Evolutionary conservation across 1,284 basidiomycete species (phyloP), one percentile per base, ranked within the genome.

Genomic region (Trichosporon coremiiforme): DNA sequence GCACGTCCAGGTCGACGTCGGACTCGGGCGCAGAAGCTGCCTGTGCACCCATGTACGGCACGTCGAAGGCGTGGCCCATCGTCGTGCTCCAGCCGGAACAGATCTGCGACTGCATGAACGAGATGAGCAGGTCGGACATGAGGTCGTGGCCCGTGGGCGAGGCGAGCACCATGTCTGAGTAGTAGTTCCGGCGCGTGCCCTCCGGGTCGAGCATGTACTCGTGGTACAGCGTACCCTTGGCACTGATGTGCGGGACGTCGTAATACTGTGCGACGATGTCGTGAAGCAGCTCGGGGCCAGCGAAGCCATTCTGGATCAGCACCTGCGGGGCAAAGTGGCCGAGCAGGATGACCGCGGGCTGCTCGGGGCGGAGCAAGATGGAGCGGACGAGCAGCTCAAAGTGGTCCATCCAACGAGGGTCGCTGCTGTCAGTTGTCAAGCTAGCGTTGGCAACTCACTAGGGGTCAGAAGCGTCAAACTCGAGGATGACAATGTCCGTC

Each of bases 311-410:
- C 45, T 87, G 85, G 65, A 87, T 85, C 75, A 94, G 90, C 1
- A 91, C 79, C 78, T 98, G 93, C 0, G 94, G 91, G 66, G 89
- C 89, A 80, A 97, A 97, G 84, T 97, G 94, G 2, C 95, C 95
- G 13, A 98, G 88, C 70, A 97, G 87, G 75, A 98, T 83, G 65
- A 98, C 89, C 35, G 95, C 95, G 8, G 95, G 95, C 74, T 91
- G 89, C 76, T 96, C 94, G 0, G 90, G 91, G 55, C 95, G 88
- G 53, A 93, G 86, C 57, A 97, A 89, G 77, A 97, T 87, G 1
- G 93, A 95, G 47, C 95, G 91, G 69, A 97, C 87, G 68, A 98
- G 89, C 4, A 94, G 87, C 80, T 98, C 95, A 76, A 95, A 97
- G 81, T 94, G 89, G 47, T 91, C 88, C 79, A 93, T 87, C 75